Evolutionary conservation across 169 alveolate genomes (phyloP).

Genomic region (Eimeria maxima): DNA sequence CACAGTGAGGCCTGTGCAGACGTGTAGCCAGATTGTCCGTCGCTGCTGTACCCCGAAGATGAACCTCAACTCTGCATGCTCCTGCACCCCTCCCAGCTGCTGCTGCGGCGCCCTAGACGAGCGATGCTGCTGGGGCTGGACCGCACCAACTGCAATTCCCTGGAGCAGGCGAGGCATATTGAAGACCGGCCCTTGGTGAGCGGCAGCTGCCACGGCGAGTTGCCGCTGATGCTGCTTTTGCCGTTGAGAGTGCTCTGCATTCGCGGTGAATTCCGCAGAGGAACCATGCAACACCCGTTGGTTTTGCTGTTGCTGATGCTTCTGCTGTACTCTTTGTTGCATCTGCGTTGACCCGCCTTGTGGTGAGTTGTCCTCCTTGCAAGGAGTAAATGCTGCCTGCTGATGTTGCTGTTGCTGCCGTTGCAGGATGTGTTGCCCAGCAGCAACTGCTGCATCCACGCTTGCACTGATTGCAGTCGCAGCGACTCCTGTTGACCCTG

Average conservation of each 20-base stretch:
- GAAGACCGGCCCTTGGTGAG: conserved; percentile 52
- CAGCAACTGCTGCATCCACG: background rate
- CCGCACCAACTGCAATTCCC: conserved; percentile 31
- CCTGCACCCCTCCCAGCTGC: conserved; percentile 52
- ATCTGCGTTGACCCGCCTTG: background rate
- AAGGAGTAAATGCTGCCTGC: background rate
- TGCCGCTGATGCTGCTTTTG: conserved; percentile 29
- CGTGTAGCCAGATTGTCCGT: conserved; percentile 56
- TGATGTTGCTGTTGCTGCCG: conserved; percentile 13
- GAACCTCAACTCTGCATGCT: conserved; percentile 56
- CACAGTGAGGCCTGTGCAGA: conserved; percentile 51
- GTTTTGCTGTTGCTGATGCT: conserved; percentile 60
- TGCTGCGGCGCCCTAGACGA: background rate
- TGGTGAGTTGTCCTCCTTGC: background rate
- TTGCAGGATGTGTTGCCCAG: background rate
- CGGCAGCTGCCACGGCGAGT: conserved; percentile 51
- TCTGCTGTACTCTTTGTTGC: conserved; percentile 3
- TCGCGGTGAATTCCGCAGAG: background rate
- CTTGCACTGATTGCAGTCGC: conserved; percentile 14
- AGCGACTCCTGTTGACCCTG: conserved; percentile 17
- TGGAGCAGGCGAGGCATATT: conserved; percentile 66
- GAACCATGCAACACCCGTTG: background rate
- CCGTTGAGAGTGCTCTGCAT: background rate
- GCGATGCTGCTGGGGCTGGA: conserved; percentile 35
- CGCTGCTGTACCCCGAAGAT: conserved; percentile 54